These are phyloP conservation scores for Plantago coronopus DNA, from an alignment of 305 asterid genomes.

Conservation along the genomic window DNA sequence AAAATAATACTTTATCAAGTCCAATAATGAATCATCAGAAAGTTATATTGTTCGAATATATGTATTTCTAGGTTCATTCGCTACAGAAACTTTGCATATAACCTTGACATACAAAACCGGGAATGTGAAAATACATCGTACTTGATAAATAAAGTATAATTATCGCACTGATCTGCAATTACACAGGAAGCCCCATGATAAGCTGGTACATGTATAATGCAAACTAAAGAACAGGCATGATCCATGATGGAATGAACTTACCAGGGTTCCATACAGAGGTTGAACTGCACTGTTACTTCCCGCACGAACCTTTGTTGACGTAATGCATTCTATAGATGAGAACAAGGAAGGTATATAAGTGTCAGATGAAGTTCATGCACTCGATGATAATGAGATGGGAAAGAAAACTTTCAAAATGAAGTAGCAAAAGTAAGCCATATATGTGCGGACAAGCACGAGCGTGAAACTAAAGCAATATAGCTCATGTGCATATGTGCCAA, in stretches of 20 bases:
- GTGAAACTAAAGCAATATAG: neutral
- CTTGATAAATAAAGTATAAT: slow-evolving; percentile 6
- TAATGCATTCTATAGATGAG: slow-evolving; percentile 60
- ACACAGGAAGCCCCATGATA: slow-evolving; percentile 4
- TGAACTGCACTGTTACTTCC: slow-evolving; percentile 85
- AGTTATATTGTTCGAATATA: neutral
- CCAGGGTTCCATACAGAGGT: slow-evolving; percentile 98
- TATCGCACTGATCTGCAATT: neutral
- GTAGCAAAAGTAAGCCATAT: neutral
- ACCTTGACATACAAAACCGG: neutral
- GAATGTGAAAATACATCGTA: neutral
- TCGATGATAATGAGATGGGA: slow-evolving; percentile 14
- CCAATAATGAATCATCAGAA: neutral
- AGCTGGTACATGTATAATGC: slow-evolving; percentile 4
- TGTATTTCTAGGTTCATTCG: neutral
- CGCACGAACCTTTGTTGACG: slow-evolving; percentile 89
- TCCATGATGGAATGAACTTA: slow-evolving; percentile 29
- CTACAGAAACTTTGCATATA: neutral
- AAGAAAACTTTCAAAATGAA: slow-evolving; percentile 12
- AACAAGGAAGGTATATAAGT: slow-evolving; percentile 16
- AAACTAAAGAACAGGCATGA: slow-evolving; percentile 13
- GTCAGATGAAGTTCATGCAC: slow-evolving; percentile 17
- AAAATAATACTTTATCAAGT: neutral
- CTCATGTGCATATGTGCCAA: neutral
- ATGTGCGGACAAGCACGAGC: neutral